A percentile compares a stretch with the other conserved stretches of the same genome.
Conservation (phyloP, 176 grass and related monocot genomes). For the Elaeis guineensis region DNA sequence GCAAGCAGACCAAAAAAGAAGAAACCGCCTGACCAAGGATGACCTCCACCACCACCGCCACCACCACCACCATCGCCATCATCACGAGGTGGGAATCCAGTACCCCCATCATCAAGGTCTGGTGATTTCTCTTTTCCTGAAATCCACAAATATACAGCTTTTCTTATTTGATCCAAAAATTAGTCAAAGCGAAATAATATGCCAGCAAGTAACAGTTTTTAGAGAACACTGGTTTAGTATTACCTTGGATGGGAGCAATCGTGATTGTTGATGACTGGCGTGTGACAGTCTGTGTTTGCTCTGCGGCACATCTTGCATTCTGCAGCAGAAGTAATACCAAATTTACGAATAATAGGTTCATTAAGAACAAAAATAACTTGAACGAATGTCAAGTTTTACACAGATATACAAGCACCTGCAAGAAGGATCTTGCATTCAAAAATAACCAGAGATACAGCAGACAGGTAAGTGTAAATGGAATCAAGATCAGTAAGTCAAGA, state of each 20-base stretch:
- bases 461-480: too few relatives aligned
- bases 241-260: neutral
- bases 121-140: neutral
- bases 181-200: too few relatives aligned
- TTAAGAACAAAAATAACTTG: too few relatives aligned
- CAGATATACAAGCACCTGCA: too few relatives aligned
- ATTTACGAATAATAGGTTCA: neutral
- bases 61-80: neutral
- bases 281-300: neutral
- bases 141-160: neutral
- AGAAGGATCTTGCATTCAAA: too few relatives aligned
- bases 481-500: too few relatives aligned
- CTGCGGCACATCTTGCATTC: neutral
- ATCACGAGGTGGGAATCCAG: neutral
- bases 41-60: neutral
- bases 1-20: conserved; percentile 1
- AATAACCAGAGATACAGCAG: too few relatives aligned
- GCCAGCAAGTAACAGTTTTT: neutral
- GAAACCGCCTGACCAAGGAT: conserved; percentile 2
- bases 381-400: too few relatives aligned
- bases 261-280: neutral
- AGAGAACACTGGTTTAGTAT: neutral
- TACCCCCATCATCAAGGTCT: conserved; percentile 4
- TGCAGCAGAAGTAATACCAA: neutral
- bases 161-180: neutral